A percentile compares a stretch with the other conserved stretches of the same genome.
These are phyloP conservation scores for Suhomyces kilbournensis DNA, from an alignment of 805 yeast genomes.

Conservation along the genomic window DNA sequence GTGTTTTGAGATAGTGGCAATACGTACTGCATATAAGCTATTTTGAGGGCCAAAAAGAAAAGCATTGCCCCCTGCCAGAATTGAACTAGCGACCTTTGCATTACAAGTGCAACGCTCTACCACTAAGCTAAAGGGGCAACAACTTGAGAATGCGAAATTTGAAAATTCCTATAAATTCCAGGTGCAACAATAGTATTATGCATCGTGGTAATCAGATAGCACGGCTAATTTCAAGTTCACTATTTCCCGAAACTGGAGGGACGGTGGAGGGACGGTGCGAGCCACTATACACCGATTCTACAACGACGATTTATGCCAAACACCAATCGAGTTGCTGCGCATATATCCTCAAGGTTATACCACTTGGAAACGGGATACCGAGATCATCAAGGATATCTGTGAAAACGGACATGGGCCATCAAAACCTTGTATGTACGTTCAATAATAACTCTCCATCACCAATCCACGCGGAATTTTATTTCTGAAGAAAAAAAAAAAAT, in stretches of 20 bases:
- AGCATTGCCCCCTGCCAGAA: slow-evolving; percentile 35
- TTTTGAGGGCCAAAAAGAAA: not conserved
- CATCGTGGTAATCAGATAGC: too few relatives aligned
- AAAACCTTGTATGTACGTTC: not conserved
- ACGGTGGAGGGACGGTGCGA: too few relatives aligned
- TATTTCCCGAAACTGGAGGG: too few relatives aligned
- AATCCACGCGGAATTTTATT: not conserved
- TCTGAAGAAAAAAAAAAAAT: not conserved
- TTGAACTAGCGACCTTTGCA: slow-evolving; percentile 54
- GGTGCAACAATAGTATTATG: not conserved
- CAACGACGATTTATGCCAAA: too few relatives aligned
- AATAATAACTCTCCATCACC: not conserved
- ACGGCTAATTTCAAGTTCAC: too few relatives aligned
- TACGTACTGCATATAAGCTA: not conserved
- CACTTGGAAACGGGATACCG: not conserved
- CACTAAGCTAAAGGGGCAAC: slow-evolving; percentile 96
- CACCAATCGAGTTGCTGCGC: not conserved
- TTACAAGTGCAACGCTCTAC: slow-evolving; percentile 99
- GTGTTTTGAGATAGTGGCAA: slow-evolving; percentile 1
- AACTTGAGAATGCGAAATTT: not conserved
- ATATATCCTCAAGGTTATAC: not conserved
- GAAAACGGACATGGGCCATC: not conserved
- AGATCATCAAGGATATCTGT: not conserved
- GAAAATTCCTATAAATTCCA: not conserved
- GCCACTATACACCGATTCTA: too few relatives aligned